Evolutionary conservation across 2,329 filamentous ascomycete genomes (phyloP).

Genomic region (Capronia coronata): DNA sequence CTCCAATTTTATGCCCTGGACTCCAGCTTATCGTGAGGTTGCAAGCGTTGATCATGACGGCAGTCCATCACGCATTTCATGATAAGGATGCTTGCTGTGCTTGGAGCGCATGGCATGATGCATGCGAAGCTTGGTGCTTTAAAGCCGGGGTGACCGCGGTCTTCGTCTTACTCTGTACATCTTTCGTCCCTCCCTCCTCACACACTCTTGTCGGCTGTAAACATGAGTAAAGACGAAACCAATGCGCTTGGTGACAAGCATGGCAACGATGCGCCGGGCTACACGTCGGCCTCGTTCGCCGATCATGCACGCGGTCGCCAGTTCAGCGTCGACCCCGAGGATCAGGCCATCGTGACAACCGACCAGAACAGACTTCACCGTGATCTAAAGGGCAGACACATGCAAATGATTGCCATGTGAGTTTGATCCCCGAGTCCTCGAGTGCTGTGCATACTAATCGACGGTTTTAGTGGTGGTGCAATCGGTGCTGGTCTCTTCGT

Average conservation of each 20-base stretch:
- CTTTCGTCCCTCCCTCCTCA: conserved; percentile 6
- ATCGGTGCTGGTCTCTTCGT: conserved; percentile 38
- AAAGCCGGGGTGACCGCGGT: conserved; percentile 14
- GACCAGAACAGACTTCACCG: conserved; percentile 23
- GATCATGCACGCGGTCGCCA: conserved; percentile 22
- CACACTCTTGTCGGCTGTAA: conserved; percentile 10
- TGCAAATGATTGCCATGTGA: conserved; percentile 29
- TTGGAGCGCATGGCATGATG: no score
- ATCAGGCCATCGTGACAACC: conserved; percentile 14
- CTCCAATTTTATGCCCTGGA: no score
- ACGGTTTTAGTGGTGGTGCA: conserved; percentile 27
- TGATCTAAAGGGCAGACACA: conserved; percentile 25
- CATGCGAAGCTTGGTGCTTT: conserved; percentile 18
- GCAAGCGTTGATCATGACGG: no score
- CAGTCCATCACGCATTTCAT: no score
- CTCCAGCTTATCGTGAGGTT: no score
- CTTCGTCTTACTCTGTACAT: neutral
- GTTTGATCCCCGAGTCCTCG: neutral
- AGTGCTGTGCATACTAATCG: neutral
- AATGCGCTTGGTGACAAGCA: conserved; percentile 16
- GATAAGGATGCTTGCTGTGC: conserved; percentile 13
- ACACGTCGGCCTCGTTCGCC: conserved; percentile 1
- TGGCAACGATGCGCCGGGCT: conserved; percentile 3
- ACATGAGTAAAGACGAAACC: conserved; percentile 22
- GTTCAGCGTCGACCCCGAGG: conserved; percentile 27